Conservation (phyloP, 768 basidiomycete species). For the Saitozyma podzolica region DNA sequence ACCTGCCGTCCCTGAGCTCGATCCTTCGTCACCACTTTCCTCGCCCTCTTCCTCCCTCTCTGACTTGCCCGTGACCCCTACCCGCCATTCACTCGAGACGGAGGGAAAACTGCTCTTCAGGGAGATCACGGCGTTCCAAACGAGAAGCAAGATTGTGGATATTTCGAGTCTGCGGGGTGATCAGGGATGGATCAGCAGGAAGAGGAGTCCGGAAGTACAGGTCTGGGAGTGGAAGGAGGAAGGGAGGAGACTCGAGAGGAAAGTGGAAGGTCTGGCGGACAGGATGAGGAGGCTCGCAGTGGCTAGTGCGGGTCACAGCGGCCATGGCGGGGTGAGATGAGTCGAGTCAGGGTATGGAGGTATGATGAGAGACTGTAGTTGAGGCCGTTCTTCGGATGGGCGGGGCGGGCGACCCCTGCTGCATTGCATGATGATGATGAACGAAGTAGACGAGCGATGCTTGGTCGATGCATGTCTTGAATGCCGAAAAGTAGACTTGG, state of each 20-base stretch:
- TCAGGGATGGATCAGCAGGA: conserved; percentile 72
- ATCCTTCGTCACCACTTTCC: conserved; percentile 67
- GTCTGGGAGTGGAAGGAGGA: conserved; percentile 63
- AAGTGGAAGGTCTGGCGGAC: conserved; percentile 64
- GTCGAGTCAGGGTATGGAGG: too few species aligned
- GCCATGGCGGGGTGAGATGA: too few species aligned
- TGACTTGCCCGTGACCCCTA: conserved; percentile 22
- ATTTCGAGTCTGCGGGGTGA: conserved; percentile 61
- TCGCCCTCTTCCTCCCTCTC: conserved; percentile 43
- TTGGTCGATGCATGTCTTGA: too few species aligned
- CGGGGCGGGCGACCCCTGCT: too few species aligned
- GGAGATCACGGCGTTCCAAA: conserved; percentile 83
- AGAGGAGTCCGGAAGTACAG: conserved; percentile 77
- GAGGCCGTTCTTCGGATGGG: too few species aligned
- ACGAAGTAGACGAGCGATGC: too few species aligned
- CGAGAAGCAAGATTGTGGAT: conserved; percentile 81
- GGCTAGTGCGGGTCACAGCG: neutral
- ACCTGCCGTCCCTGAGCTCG: conserved; percentile 40
- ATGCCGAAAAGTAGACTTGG: too few species aligned
- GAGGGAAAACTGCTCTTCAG: conserved; percentile 84
- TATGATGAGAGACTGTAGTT: too few species aligned
- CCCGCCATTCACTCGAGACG: conserved; percentile 63
- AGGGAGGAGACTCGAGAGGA: conserved; percentile 67
- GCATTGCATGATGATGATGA: too few species aligned
- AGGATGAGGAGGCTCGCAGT: conserved; percentile 11